Conservation (phyloP, 108 stramenopile species). For the Cyclostephanos tholiformis region DNA sequence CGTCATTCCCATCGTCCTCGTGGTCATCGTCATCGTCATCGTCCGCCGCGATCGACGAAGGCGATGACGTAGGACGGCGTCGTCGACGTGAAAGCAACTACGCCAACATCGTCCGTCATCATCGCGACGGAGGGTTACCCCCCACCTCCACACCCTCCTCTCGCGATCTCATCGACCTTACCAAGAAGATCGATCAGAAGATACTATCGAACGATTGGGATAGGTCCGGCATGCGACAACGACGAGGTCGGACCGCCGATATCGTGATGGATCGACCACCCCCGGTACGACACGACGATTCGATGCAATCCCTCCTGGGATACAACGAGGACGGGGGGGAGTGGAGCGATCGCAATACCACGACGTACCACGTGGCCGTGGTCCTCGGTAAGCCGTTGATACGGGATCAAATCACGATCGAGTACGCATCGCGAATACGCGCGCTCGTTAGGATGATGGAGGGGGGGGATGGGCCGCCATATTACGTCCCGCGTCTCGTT, state of each 20-base stretch:
- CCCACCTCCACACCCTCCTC: not conserved
- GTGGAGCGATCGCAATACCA: constrained; percentile 36
- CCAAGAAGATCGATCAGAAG: constrained; percentile 39
- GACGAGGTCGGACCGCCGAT: constrained; percentile 2
- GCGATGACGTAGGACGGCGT: not conserved
- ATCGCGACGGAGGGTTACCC: not conserved
- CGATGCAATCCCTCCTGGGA: constrained; percentile 39
- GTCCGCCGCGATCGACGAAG: constrained; percentile 6
- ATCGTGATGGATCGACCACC: constrained; percentile 7
- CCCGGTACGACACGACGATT: constrained; percentile 34
- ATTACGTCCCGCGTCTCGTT: constrained; percentile 57
- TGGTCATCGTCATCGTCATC: constrained; percentile 8
- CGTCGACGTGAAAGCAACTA: not conserved
- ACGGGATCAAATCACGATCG: constrained; percentile 68
- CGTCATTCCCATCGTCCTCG: too few relatives aligned
- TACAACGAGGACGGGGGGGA: constrained; percentile 46
- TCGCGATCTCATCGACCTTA: constrained; percentile 26
- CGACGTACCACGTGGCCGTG: constrained; percentile 60
- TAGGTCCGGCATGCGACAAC: constrained; percentile 7
- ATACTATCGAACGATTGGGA: constrained; percentile 29
- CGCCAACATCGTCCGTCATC: not conserved
- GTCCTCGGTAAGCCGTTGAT: constrained; percentile 69
- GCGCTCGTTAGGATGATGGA: constrained; percentile 60
- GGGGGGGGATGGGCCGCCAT: constrained; percentile 48
- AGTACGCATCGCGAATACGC: constrained; percentile 71